phyloP scores from a whole-genome alignment of 805 yeast species.

The Spathaspora hagerdaliae region DNA sequence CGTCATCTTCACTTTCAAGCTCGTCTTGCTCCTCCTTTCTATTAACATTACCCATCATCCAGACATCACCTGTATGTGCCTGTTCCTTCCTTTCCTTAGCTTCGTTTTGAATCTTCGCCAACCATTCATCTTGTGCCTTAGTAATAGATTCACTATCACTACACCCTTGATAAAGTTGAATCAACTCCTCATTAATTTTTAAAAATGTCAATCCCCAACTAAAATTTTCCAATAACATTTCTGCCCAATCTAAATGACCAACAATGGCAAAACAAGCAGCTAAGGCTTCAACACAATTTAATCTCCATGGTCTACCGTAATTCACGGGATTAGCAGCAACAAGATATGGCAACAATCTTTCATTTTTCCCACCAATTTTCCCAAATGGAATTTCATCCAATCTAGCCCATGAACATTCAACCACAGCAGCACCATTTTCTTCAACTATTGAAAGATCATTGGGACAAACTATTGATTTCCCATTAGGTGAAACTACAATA shows the following conservation, averaged over 20 bases:
- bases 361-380: constrained; percentile 87
- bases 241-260: constrained; percentile 89
- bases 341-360: constrained; percentile 82
- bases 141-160: constrained; percentile 74
- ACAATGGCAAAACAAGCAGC: constrained; percentile 97
- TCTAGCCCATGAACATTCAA: constrained; percentile 98
- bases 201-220: constrained; percentile 93
- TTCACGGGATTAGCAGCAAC: constrained; percentile 97
- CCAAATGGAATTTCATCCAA: constrained; percentile 94
- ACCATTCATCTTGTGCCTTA: constrained; percentile 70
- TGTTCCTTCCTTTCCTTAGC: constrained; percentile 55
- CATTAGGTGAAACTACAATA: constrained; percentile 88
- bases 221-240: constrained; percentile 67
- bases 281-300: constrained; percentile 94
- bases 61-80: constrained; percentile 52
- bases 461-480: constrained; percentile 86
- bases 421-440: constrained; percentile 88
- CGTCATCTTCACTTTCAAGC: constrained; percentile 6
- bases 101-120: constrained; percentile 65
- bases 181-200: constrained; percentile 72
- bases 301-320: constrained; percentile 92
- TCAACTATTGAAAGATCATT: constrained; percentile 76
- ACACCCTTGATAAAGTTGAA: constrained; percentile 73
- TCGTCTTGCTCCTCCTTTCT: constrained; percentile 20
- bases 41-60: constrained; percentile 79